Conservation (phyloP, 495 filamentous ascomycete species). For the Aspergillus bridgeri region DNA sequence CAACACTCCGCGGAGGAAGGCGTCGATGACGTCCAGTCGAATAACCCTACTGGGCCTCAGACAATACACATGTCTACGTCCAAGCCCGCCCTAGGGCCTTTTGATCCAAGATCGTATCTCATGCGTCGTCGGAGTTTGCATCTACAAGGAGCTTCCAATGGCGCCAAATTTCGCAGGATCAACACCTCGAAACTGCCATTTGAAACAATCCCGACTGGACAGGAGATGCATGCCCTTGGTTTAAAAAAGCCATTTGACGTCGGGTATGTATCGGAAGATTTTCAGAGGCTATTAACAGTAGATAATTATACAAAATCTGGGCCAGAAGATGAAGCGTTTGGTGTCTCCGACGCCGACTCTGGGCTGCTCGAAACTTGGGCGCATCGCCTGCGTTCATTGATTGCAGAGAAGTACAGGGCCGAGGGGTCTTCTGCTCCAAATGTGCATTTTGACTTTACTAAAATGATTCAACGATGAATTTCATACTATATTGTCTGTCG, state of each 20-base stretch:
- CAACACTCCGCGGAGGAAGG: neutral
- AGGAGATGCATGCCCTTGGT: conserved; percentile 25
- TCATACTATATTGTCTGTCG: too few relatives aligned
- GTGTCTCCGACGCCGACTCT: neutral
- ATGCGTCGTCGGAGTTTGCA: conserved; percentile 21
- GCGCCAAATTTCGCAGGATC: conserved; percentile 23
- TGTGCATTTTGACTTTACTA: conserved; percentile 18
- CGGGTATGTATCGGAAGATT: conserved; percentile 1
- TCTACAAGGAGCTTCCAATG: neutral
- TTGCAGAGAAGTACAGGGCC: conserved; percentile 16
- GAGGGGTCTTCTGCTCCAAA: neutral
- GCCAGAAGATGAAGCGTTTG: conserved; percentile 15
- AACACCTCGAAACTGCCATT: conserved; percentile 30
- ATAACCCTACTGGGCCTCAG: neutral
- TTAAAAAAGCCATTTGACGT: conserved; percentile 14
- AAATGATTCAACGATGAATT: neutral
- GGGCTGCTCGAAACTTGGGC: conserved; percentile 15
- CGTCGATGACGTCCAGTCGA: neutral
- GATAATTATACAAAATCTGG: conserved; percentile 26
- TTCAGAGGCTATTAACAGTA: neutral
- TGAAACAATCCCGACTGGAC: conserved; percentile 34
- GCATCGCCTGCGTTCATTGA: conserved; percentile 12
- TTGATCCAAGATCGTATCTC: conserved; percentile 40
- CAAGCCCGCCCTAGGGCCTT: conserved; percentile 9
- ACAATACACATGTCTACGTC: neutral